Evolutionary conservation across 192 early-diverging fungal species (phyloP), one percentile per base, ranked within the genome.

Genomic region (Coemansia reversa): DNA sequence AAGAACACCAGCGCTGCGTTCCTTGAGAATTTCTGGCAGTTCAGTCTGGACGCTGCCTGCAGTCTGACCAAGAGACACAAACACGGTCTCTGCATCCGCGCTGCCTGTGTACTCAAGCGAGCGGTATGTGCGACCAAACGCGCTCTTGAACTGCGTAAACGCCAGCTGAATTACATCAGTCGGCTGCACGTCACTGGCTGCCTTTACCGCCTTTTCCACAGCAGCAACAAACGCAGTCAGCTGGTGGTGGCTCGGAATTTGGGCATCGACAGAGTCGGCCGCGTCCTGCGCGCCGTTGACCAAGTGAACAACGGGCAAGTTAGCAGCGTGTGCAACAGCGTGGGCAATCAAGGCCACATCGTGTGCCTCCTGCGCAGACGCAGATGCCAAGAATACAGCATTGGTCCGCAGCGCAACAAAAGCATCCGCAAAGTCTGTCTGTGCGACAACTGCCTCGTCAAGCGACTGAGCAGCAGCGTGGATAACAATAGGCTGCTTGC

Each of bases 311-410:
- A 94, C 87, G 0, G 95, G 93, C 12, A 84, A 70, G n/a, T 66
- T 55, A 9, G 86, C 75, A 2, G 82, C 70, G 9, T 68, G 56
- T 3, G 95, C 72, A n/a, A 91, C 79, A 20, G 94, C 81, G 69
- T 97, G 93, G 28, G 94, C 89, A 60, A 93, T 81, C 18, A 96
- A 51, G 14, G 93, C 88, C 51, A 97, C 69, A 62, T 98, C 94
- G 63, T 97, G 91, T 9, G 93, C 89, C 71, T 96, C 93, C 72
- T 96, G 94, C 8, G 89, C 87, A 20, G 84, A 84, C 5, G 77
- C 49, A 45, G 94, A 96, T 5, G 87, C 81, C 42, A 97, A 66
- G 22, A 94, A 76, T 35, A 87, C 82, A 50, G 92, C 90, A 35
- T 91, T 91, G 29, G 93, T 90, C 70, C 92, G 85, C 29, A 89